Evolutionary conservation across 495 filamentous ascomycete species (phyloP).

Genomic region (Annulohypoxylon stygium): DNA sequence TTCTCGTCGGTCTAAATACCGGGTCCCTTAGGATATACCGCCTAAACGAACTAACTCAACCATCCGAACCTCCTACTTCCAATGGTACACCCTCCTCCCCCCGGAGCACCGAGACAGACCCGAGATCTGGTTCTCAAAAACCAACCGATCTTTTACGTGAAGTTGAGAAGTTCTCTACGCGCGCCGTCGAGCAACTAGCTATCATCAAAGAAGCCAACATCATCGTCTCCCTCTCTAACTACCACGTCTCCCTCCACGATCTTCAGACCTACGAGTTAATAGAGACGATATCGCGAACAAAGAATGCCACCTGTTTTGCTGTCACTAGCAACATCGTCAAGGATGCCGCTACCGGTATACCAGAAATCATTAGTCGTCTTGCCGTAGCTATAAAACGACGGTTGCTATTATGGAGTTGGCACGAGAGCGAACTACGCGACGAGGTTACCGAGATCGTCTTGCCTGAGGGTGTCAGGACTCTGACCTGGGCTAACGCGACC

Average conservation of each 20-base stretch:
- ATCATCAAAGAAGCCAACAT: conserved; percentile 94
- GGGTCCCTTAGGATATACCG: conserved; percentile 92
- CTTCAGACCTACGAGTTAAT: conserved; percentile 83
- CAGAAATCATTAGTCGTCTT: conserved; percentile 88
- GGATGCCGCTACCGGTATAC: conserved; percentile 86
- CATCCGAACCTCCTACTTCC: conserved; percentile 26
- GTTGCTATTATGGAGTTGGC: conserved; percentile 92
- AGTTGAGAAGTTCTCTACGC: conserved; percentile 90
- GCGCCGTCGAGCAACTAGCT: conserved; percentile 91
- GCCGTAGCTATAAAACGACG: conserved; percentile 93
- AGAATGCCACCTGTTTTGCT: conserved; percentile 88
- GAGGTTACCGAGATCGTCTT: conserved; percentile 83
- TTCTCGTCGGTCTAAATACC: conserved; percentile 91
- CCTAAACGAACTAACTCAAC: conserved; percentile 71
- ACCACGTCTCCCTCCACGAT: conserved; percentile 88
- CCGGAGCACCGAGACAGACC: conserved; percentile 14
- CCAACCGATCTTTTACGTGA: conserved; percentile 89
- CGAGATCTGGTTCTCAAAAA: conserved; percentile 56
- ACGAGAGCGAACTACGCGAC: conserved; percentile 85
- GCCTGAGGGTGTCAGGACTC: conserved; percentile 80
- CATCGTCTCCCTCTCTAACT: conserved; percentile 90
- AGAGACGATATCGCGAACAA: conserved; percentile 79
- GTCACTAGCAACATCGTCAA: conserved; percentile 95
- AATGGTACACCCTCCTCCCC: conserved; percentile 36
- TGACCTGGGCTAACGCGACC: conserved; percentile 90